Base-by-base conservation (phyloP, 768 basidiomycete genomes). In the Mycena kentingensis region DNA sequence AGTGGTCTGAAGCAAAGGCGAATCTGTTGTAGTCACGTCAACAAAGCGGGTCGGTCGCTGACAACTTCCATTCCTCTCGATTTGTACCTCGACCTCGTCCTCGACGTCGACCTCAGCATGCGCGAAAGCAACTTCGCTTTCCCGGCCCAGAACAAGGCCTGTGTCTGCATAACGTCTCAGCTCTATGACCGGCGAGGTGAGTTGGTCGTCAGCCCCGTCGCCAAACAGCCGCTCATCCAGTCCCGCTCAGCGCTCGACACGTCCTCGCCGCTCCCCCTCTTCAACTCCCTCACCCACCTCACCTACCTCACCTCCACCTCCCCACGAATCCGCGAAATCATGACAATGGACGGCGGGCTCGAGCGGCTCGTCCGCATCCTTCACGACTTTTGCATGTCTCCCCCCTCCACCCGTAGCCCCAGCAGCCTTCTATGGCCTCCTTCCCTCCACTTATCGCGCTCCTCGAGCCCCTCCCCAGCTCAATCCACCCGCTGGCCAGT, bases 261-360 rank as follows among this genome's bases (percentile, higher is more conserved):
- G 16, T 75, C 78, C 4, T 76, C 78, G 1, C 75, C 80, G 15
- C 73, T 85, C 36, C 89, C 87, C 15, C 75, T 93, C 35, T 85
- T 95, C 76, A 97, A 97, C 75, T 98, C 95, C 34, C 85, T 98
- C 46, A 93, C 91, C 26, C 93, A 97, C 73, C 87, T 98, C 50
- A 90, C 90, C 44, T 95, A 97, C 72, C 88, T 99, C 58, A 98
- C 96, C 7, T 93, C 93, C 1, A 98, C 97, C 5, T 97, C 95
- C 0, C 95, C 97, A 2, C 85, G 94, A 49, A 98, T 99, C 72
- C 87, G 96, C 52, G 97, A 99, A 73, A 98, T 97, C 62, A 90
- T 99, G 82, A 96, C 94, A 25, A 87, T 90, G 81, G 96, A 98
- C 65, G 97, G 97, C 41, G 97, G 97, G 1, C 84, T 99, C 16